Conservation (phyloP, 2,329 filamentous ascomycete genomes). For the Ophiocordyceps camponoti-floridani region DNA sequence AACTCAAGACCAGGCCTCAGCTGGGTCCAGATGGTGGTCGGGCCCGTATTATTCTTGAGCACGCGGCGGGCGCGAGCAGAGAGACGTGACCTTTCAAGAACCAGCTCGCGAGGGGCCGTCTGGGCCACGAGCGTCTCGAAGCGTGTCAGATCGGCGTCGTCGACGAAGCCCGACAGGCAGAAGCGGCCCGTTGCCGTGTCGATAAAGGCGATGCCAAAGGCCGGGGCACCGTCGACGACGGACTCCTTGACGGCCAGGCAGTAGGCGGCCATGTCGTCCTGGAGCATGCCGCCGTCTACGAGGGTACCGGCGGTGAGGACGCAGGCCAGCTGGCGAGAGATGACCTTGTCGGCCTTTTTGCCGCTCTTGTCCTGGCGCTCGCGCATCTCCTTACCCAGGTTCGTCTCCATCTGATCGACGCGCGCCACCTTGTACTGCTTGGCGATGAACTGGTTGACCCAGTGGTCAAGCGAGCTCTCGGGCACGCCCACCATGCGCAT, state of each 20-base stretch:
- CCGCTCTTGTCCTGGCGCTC: constrained; percentile 51
- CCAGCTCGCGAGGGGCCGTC: constrained; percentile 68
- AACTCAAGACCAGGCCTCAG: constrained; percentile 79
- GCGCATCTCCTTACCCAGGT: constrained; percentile 95
- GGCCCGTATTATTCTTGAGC: constrained; percentile 85
- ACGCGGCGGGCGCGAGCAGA: constrained; percentile 85
- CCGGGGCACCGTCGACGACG: constrained; percentile 52
- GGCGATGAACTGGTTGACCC: constrained; percentile 96
- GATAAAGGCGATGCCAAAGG: constrained; percentile 84
- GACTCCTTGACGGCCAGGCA: constrained; percentile 89
- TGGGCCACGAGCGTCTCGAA: constrained; percentile 96
- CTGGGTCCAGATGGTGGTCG: constrained; percentile 90
- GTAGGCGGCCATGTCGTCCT: constrained; percentile 93
- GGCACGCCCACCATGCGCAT: constrained; percentile 99
- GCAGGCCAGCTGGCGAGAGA: constrained; percentile 74
- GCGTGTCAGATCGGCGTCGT: constrained; percentile 85
- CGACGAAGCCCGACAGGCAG: constrained; percentile 76
- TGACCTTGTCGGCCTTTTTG: constrained; percentile 82
- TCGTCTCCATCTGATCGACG: constrained; percentile 93
- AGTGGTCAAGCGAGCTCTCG: constrained; percentile 85
- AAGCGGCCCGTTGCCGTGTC: constrained; percentile 95
- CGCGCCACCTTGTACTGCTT: constrained; percentile 95
- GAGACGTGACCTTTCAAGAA: constrained; percentile 73
- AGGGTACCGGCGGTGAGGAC: constrained; percentile 85
- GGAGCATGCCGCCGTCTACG: constrained; percentile 90